A percentile compares a stretch with the other conserved stretches of the same genome.
These are phyloP conservation scores for Eremomyces bilateralis DNA, from an alignment of 495 filamentous ascomycete species.

Conservation along the genomic window DNA sequence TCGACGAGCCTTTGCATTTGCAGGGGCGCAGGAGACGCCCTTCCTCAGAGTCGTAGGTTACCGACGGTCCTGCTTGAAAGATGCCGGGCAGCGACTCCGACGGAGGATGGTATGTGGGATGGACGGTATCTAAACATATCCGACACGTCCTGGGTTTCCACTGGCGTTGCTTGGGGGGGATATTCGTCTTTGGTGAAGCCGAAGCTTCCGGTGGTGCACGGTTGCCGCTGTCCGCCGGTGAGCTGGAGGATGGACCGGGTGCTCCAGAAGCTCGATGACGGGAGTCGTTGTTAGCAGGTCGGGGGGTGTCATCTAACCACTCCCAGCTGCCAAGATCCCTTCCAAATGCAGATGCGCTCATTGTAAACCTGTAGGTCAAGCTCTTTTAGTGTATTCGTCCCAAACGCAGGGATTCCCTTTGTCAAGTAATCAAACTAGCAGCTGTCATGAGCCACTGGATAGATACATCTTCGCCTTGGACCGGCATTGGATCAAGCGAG, in stretches of 20 bases:
- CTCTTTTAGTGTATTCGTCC: no score
- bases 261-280: not conserved
- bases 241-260: not conserved
- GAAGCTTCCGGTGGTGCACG: not conserved
- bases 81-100: conserved; percentile 37
- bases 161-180: conserved; percentile 15
- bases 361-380: no score
- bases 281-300: conserved; percentile 1
- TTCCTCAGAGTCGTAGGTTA: conserved; percentile 55
- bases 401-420: no score
- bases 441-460: no score
- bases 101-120: conserved; percentile 50
- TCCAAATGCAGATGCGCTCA: conserved; percentile 17
- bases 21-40: conserved; percentile 81
- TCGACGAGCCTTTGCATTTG: conserved; percentile 75
- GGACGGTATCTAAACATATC: conserved; percentile 74
- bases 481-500: no score
- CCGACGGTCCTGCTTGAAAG: conserved; percentile 36
- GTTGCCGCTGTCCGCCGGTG: not conserved
- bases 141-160: conserved; percentile 62
- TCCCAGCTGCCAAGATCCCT: conserved; percentile 15
- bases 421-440: no score
- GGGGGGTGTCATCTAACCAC: conserved; percentile 16
- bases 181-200: not conserved
- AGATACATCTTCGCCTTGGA: no score